Evolutionary conservation across 352 stramenopile genomes (phyloP), one percentile per base, ranked within the genome.

Genomic region (Pythium brassicae): DNA sequence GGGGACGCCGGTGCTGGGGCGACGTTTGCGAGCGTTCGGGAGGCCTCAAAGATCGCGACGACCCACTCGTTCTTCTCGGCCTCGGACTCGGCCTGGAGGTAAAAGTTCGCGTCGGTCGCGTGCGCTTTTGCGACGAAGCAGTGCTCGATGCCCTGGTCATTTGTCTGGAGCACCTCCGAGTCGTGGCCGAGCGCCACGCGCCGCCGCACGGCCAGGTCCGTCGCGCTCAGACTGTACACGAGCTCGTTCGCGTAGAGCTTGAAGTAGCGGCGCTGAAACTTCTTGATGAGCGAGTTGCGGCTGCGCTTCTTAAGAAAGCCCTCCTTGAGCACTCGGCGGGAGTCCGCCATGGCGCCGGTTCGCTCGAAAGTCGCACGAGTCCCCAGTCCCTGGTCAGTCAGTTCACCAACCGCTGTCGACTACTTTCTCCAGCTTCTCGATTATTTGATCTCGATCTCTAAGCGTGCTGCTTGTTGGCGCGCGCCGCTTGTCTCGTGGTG

Each of bases 261-360:
- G 55, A 91, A 89, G 66, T 89, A 91, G 27, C 80, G 67, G 12
- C 71, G 66, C 29, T 79, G 70, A 68, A 79, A 91, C 48, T 80
- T 83, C 12, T 56, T 47, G 26, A 83, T 50, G 29, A 83, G 27
- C 32, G 57, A 66, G 46, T 62, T 59, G 25, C 70, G 71, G 39
- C 77, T 89, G 53, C 75, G 78, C 60, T 91, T 91, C 56, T 70
- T 73, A 34, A 91, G 65, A 57, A 74, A 91, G 42, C 80, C 80
- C 63, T 91, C 80, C 58, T 87, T 87, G 55, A 91, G 63, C 61
- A 82, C 80, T 35, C 56, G 63, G 9, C 61, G 55, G 45, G 42
- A 34, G 27, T 62, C 59, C 27, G 66, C 45, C 58, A 73, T 66
- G 23, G 25, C 23, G 23, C 43, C n/a, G 7, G 9, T 19, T 7